Conservation (phyloP, 1,139 yeast species). For the Geotrichum klebahnii region DNA sequence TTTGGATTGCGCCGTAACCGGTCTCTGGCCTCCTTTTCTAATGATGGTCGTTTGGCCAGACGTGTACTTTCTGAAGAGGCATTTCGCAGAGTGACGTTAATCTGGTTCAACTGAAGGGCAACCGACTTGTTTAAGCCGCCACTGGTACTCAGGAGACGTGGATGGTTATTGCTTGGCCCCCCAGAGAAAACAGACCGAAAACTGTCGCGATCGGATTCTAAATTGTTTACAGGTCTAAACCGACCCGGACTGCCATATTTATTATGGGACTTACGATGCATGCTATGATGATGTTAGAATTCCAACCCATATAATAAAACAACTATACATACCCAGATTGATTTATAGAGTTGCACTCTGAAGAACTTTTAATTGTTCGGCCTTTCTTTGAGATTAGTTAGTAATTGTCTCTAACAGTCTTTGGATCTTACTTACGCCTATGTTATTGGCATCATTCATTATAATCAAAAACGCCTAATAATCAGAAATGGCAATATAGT, state of each 20-base stretch:
- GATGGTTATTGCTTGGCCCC: no score
- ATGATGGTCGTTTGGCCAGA: background rate
- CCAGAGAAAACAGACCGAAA: background rate
- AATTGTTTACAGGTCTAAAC: background rate
- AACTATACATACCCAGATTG: background rate
- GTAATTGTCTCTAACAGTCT: background rate
- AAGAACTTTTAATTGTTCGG: conserved; percentile 4
- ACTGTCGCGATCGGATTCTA: background rate
- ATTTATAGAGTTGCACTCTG: conserved; percentile 1
- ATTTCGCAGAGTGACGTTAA: no score
- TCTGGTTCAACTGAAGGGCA: background rate
- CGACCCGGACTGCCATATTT: conserved; percentile 1
- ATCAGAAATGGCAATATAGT: background rate
- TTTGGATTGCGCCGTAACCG: background rate
- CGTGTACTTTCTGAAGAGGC: background rate
- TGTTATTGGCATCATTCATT: background rate
- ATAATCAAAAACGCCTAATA: background rate
- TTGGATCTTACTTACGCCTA: background rate
- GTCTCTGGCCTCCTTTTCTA: background rate
- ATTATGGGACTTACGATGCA: background rate
- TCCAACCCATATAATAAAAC: background rate
- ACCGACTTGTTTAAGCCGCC: background rate
- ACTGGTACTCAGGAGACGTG: background rate
- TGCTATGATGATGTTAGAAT: background rate
- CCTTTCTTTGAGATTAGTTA: background rate